These are phyloP conservation scores for Umbellularia californica DNA, from an alignment of 164 flowering plant genomes.

Conservation along the genomic window DNA sequence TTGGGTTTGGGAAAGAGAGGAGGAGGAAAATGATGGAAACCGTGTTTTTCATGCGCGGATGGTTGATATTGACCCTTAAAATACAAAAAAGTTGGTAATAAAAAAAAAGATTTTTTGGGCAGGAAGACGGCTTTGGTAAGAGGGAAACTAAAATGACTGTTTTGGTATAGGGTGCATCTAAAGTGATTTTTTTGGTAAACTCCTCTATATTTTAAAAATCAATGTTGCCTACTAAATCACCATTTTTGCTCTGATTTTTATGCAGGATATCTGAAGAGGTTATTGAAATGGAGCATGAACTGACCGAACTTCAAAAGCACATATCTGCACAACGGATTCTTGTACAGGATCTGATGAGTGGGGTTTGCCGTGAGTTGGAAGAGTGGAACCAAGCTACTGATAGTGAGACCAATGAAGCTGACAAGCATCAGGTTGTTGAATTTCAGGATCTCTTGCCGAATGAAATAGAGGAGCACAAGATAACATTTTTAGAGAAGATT, in stretches of 20 bases:
- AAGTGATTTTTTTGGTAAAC: too few species aligned
- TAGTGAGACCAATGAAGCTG: conserved; percentile 26
- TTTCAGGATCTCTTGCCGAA: conserved; percentile 28
- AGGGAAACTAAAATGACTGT: too few species aligned
- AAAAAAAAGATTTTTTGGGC: too few species aligned
- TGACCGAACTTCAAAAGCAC: conserved; percentile 78
- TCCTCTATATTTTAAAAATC: too few species aligned
- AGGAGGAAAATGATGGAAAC: too few species aligned
- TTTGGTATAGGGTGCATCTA: too few species aligned
- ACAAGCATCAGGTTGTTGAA: conserved; percentile 29
- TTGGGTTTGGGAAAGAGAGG: too few species aligned
- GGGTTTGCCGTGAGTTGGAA: conserved; percentile 70
- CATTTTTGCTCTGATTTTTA: not conserved
- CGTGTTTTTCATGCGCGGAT: too few species aligned
- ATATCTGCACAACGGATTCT: conserved; percentile 82
- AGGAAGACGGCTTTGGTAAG: too few species aligned
- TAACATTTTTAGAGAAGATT: conserved; percentile 59
- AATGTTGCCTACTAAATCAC: not conserved
- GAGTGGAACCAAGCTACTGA: conserved; percentile 43
- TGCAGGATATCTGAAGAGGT: conserved; percentile 90
- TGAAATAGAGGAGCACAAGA: conserved; percentile 35
- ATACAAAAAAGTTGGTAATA: too few species aligned
- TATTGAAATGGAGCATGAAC: conserved; percentile 84
- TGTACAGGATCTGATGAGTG: conserved; percentile 86
- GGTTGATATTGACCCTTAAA: too few species aligned